Evolutionary conservation across 2,329 filamentous ascomycete genomes (phyloP).

Genomic region (Fusarium palustre): DNA sequence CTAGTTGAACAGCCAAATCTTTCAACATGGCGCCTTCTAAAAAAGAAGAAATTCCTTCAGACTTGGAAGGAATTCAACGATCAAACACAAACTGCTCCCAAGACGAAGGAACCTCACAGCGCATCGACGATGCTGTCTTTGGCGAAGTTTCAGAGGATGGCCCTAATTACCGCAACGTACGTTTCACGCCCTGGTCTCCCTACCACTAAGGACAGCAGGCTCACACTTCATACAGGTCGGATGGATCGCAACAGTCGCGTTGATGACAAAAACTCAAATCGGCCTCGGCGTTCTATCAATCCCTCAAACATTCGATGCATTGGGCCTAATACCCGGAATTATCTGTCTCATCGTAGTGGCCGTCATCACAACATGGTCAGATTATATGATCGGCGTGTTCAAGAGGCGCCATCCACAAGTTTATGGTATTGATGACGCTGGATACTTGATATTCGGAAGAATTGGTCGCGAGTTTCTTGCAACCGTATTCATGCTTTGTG

Average conservation of each 20-base stretch:
- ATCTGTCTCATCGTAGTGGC: conserved; percentile 56
- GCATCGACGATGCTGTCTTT: conserved; percentile 22
- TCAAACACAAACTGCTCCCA: background rate
- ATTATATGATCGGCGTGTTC: conserved; percentile 60
- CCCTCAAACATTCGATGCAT: conserved; percentile 57
- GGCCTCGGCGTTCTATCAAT: conserved; percentile 62
- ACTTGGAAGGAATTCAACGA: conserved; percentile 8
- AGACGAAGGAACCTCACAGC: conserved; percentile 4
- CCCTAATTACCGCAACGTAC: conserved; percentile 25
- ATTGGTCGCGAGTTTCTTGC: conserved; percentile 58
- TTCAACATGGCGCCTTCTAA: conserved; percentile 6
- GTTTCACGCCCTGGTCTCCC: background rate
- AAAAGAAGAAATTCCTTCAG: conserved; percentile 22
- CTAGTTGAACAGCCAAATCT: too few species aligned
- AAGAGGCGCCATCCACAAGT: conserved; percentile 63
- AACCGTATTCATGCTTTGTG: conserved; percentile 52
- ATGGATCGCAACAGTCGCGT: conserved; percentile 57
- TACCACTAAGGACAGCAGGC: background rate
- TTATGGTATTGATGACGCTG: conserved; percentile 66
- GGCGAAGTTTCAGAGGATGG: conserved; percentile 21
- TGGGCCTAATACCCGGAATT: conserved; percentile 61
- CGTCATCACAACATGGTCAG: conserved; percentile 49
- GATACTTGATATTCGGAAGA: conserved; percentile 60
- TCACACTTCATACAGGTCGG: conserved; percentile 49
- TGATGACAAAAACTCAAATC: conserved; percentile 62